Base-by-base conservation (phyloP, 1,284 basidiomycete genomes). In the Ustilago sp. region DNA sequence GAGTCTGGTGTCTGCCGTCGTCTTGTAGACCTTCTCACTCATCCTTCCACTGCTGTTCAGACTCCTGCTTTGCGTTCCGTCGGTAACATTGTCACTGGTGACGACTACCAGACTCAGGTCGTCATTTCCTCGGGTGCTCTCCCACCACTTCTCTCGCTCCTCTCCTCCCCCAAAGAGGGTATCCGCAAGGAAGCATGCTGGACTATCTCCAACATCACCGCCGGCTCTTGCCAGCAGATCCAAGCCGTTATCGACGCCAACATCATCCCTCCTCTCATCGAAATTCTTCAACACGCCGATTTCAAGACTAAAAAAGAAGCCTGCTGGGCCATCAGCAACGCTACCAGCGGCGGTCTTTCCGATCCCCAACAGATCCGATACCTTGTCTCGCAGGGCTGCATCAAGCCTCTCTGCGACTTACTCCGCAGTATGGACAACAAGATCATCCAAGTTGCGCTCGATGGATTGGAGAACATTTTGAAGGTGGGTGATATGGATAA, bases 221-320 rank as follows among this genome's bases (percentile, higher is more conserved):
- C 97, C 45, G 97, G 97, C 63, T 95, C 93, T 50, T 93, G 95
- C 13, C 91, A 92, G 82, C 96, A 99, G 88, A 99, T 99, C 82
- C 96, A 98, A 87, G 89, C 94, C 50, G 88, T 90, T 78, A 90
- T 90, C 65, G 89, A 90, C 71, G 89, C 89, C 84, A 90, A 90
- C 87, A 95, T 99, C 84, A 92, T 99, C 74, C 94, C 97, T 66
- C 97, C 97, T 70, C 91, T 99, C 71, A 96, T 99, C 89, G 96
- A 98, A 88, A 98, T 99, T 81, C 92, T 99, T 67, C 92, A 93
- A 86, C 92, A 97, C 83, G 97, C 95, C 68, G 97, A 99, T 88
- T 98, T 98, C 90, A 98, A 98, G 89, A 98, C 97, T 56, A 93
- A 94, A 87, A 99, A 99, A 88, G 97, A 99, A 87, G 97, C 97